Evolutionary conservation across 2,329 filamentous ascomycete species (phyloP).

Genomic region (Aspergillus sp.): DNA sequence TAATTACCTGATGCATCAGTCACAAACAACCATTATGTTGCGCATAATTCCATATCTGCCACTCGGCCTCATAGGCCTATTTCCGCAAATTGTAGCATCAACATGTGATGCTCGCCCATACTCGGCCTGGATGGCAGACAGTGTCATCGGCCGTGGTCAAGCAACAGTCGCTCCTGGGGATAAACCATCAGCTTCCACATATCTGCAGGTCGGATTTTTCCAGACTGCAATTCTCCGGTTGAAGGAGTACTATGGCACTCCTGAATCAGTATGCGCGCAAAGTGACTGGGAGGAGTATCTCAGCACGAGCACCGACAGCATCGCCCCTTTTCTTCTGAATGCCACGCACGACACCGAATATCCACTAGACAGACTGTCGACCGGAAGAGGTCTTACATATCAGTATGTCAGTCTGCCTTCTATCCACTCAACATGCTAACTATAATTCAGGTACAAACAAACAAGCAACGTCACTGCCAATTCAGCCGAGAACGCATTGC

Average conservation of each 20-base stretch:
- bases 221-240: conserved; percentile 16
- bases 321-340: conserved; percentile 12
- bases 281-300: conserved; percentile 17
- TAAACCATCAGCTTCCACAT: conserved; percentile 2
- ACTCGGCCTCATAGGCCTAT: no score
- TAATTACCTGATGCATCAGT: no score
- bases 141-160: conserved; percentile 19
- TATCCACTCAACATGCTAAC: not conserved
- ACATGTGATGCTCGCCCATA: conserved; percentile 10
- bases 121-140: conserved; percentile 23
- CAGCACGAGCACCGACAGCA: conserved; percentile 11
- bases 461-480: conserved; percentile 5
- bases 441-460: conserved; percentile 8
- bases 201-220: conserved; percentile 19
- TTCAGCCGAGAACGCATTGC: conserved; percentile 10
- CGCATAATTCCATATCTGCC: no score
- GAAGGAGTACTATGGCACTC: conserved; percentile 8
- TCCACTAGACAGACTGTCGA: conserved; percentile 17
- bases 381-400: conserved; percentile 12
- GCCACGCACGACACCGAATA: conserved; percentile 12
- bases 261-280: conserved; percentile 2
- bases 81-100: not conserved
- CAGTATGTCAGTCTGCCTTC: conserved; percentile 4
- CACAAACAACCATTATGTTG: no score
- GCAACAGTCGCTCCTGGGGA: conserved; percentile 8